Evolutionary conservation across 306 rosid genomes (phyloP).

Genomic region (Ormosia semicastrata): DNA sequence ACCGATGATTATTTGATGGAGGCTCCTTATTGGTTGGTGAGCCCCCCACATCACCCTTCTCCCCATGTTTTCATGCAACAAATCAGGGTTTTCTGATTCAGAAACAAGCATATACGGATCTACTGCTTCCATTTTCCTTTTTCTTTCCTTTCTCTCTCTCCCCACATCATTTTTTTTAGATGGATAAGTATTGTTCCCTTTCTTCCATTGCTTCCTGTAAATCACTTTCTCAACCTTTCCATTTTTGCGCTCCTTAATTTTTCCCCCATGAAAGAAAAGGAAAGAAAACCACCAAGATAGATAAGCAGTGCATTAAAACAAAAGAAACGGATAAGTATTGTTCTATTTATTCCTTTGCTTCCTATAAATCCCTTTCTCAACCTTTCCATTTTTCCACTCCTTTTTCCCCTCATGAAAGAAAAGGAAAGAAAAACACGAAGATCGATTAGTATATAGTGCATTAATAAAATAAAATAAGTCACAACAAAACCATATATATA

Average conservation of each 20-base stretch:
- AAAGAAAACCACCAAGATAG: not conserved
- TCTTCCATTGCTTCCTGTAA: constrained; percentile 22
- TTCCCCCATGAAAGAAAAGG: not conserved
- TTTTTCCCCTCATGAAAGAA: too few relatives aligned
- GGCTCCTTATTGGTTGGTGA: constrained; percentile 52
- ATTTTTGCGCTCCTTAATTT: constrained; percentile 21
- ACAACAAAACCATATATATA: not conserved
- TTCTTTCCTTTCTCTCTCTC: not conserved
- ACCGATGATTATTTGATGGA: constrained; percentile 36
- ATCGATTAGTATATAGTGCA: not conserved
- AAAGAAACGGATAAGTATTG: too few relatives aligned
- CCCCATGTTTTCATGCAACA: constrained; percentile 66
- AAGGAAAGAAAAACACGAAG: too few relatives aligned
- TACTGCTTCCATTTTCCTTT: not conserved
- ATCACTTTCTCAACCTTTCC: constrained; percentile 35
- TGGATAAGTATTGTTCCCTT: not conserved
- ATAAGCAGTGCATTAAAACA: too few relatives aligned
- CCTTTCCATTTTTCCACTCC: too few relatives aligned
- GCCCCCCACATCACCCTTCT: constrained; percentile 22
- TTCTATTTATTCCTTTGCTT: too few relatives aligned
- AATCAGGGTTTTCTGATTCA: constrained; percentile 51
- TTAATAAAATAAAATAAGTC: constrained; percentile 11
- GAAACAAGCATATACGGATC: constrained; percentile 26
- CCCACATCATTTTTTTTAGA: not conserved
- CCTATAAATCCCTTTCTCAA: too few relatives aligned